phyloP scores from a whole-genome alignment of 1,284 basidiomycete species.

The Austroboletus niveus region DNA sequence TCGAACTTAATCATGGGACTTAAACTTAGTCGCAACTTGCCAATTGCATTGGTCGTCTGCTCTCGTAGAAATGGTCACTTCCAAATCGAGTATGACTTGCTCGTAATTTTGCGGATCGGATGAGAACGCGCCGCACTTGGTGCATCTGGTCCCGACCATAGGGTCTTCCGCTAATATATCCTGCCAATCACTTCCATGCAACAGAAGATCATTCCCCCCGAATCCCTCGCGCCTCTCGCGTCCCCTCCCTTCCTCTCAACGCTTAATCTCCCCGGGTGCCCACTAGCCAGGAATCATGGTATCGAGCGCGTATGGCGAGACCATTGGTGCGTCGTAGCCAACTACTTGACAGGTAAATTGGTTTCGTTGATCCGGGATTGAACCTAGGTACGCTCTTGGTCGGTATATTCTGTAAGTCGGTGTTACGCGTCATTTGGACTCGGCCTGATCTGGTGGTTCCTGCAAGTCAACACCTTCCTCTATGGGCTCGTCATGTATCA shows the following conservation, averaged over 20 bases:
- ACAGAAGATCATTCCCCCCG: neutral
- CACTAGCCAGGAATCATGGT: neutral
- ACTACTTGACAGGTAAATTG: neutral
- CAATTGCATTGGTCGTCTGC: neutral
- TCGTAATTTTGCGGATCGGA: neutral
- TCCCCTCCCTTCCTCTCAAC: neutral
- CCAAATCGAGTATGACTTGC: neutral
- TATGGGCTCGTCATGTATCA: conserved; percentile 51
- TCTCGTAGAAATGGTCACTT: neutral
- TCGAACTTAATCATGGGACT: neutral
- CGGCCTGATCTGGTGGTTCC: neutral
- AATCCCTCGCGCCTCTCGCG: neutral
- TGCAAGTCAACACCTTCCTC: conserved; percentile 48
- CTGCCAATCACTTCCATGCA: neutral
- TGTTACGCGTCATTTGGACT: neutral
- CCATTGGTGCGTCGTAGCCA: conserved; percentile 9
- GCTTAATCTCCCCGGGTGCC: neutral
- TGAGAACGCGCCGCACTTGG: neutral
- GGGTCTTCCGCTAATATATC: neutral
- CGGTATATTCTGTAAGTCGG: conserved; percentile 38
- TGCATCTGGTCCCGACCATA: neutral
- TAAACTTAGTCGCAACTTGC: neutral
- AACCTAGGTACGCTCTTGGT: conserved; percentile 37
- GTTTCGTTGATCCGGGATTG: neutral
- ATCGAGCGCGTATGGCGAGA: conserved; percentile 15